Evolutionary conservation across 225 moss, liverwort and hornwort genomes (phyloP).

Genomic region (Pseudisothecium myosuroides): DNA sequence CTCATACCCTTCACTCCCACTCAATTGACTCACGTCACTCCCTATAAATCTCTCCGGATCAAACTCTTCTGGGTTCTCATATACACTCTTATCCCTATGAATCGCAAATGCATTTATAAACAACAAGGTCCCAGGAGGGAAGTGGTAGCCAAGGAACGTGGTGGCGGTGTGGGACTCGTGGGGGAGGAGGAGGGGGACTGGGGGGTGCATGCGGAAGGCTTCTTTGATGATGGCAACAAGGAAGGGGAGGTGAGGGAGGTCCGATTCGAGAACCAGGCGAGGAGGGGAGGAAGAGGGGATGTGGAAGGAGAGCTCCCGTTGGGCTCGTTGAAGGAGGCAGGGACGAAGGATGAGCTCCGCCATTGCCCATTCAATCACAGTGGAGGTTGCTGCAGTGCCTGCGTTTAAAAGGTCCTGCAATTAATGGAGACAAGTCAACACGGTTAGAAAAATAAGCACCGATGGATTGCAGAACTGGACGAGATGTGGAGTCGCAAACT

Average conservation of each 20-base stretch:
- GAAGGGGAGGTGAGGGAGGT: slow-evolving; percentile 24
- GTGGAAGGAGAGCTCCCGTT: not conserved
- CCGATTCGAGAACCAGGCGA: slow-evolving; percentile 21
- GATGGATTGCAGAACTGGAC: fast-evolving
- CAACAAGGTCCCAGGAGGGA: slow-evolving; percentile 16
- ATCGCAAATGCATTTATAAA: slow-evolving; percentile 26
- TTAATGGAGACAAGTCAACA: fast-evolving
- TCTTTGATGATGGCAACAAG: slow-evolving; percentile 34
- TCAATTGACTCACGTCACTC: not conserved
- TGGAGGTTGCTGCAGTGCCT: slow-evolving; percentile 10
- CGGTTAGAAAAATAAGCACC: not conserved
- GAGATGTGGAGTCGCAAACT: not conserved
- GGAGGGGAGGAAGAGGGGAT: not conserved
- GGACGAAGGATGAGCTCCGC: slow-evolving; percentile 27
- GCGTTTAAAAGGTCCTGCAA: slow-evolving; percentile 34
- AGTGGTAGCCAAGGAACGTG: not conserved
- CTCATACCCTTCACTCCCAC: slow-evolving; percentile 1
- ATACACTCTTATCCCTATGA: slow-evolving; percentile 16
- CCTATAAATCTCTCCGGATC: slow-evolving; percentile 13
- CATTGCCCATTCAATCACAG: slow-evolving; percentile 24
- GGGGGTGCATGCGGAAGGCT: slow-evolving; percentile 33
- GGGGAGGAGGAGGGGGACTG: slow-evolving; percentile 6
- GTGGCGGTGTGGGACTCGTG: slow-evolving; percentile 4
- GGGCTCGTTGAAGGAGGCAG: not conserved
- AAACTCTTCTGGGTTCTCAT: slow-evolving; percentile 10